Evolutionary conservation across 2,329 filamentous ascomycete species (phyloP).

Genomic region (Trichoderma hamatum): DNA sequence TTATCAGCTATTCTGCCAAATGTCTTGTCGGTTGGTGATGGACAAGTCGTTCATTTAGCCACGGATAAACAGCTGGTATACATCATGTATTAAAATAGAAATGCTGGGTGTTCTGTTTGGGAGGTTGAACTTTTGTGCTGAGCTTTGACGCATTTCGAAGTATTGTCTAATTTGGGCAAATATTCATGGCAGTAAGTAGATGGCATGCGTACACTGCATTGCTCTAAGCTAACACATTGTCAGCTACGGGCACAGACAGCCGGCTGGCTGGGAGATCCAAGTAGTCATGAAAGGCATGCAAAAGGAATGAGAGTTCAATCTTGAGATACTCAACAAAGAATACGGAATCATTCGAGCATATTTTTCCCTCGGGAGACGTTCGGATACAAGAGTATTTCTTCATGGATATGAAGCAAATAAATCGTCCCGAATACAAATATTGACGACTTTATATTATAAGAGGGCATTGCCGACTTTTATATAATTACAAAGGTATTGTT

Average conservation of each 20-base stretch:
- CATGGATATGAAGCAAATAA: background rate
- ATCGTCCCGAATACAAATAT: background rate
- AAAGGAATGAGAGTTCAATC: background rate
- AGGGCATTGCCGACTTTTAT: background rate
- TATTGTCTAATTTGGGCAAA: background rate
- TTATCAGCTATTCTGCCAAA: background rate
- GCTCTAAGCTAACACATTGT: background rate
- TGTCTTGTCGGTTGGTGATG: background rate
- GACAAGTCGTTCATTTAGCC: background rate
- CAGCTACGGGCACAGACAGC: background rate
- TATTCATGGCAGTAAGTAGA: background rate
- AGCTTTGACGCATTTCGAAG: background rate
- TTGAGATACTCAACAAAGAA: background rate
- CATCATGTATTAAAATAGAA: background rate
- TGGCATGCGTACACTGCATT: background rate
- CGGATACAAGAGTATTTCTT: background rate
- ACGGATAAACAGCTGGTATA: background rate
- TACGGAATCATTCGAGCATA: background rate
- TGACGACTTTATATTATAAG: background rate
- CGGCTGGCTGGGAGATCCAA: background rate
- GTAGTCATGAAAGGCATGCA: background rate
- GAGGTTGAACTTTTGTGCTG: background rate
- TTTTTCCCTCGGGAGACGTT: background rate
- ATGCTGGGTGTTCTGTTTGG: background rate
- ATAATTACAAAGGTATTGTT: background rate